phyloP scores from a whole-genome alignment of 129 eudicot species.

The Daucus carota region DH1_v3.0 NC_030381.2:17480501-17481000 shows the following conservation, averaged over 20 bases:
- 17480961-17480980: neutral
- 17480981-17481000: neutral
- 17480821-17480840: too few relatives aligned
- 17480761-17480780: neutral
- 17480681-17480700: neutral
- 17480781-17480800: too few relatives aligned
- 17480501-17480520: neutral
- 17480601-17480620: neutral
- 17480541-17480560: too few relatives aligned
- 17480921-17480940: neutral
- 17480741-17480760: neutral
- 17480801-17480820: too few relatives aligned
- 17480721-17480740: neutral
- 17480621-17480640: neutral
- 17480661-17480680: neutral
- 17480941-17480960: neutral
- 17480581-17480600: neutral
- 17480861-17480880: neutral
- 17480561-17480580: neutral
- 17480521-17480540: neutral
- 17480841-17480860: neutral
- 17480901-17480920: neutral
- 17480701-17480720: neutral
- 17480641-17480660: neutral
- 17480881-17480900: neutral